Percentiles rank a stretch among this genome's conserved stretches.
Evolutionary conservation across 2,329 filamentous ascomycete species (phyloP).

Genomic region (Pseudocercospora pini-densiflorae): DNA sequence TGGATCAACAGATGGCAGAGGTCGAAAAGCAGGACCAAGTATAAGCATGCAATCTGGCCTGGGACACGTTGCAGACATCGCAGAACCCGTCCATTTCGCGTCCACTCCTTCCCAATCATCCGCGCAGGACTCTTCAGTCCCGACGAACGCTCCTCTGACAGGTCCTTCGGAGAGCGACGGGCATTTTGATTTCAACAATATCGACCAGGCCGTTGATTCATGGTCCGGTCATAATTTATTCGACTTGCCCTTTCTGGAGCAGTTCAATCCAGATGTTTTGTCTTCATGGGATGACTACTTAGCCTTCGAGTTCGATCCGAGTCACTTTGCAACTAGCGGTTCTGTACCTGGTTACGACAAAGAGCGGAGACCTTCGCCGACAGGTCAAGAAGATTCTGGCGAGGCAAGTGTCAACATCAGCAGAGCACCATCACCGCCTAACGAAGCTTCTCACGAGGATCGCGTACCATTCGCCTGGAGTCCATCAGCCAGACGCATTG

Average conservation of each 20-base stretch:
- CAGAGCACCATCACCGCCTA: neutral
- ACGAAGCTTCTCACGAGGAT: conserved; percentile 6
- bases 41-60: neutral
- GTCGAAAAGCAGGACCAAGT: neutral
- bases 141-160: neutral
- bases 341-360: neutral
- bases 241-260: neutral
- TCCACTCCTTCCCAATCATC: neutral
- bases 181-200: neutral
- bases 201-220: neutral
- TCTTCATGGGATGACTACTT: neutral
- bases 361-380: neutral
- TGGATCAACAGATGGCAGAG: neutral
- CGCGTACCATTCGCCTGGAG: conserved; percentile 7
- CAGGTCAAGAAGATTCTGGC: neutral
- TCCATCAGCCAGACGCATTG: neutral
- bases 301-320: neutral
- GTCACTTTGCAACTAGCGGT: neutral
- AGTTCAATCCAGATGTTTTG: neutral
- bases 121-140: neutral
- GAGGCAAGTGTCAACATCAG: conserved; percentile 1
- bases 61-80: too few relatives aligned
- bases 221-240: neutral
- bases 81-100: too few relatives aligned
- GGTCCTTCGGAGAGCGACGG: neutral